Conservation (phyloP, 2,329 filamentous ascomycete genomes). For the Fusarium liriodendri region DNA sequence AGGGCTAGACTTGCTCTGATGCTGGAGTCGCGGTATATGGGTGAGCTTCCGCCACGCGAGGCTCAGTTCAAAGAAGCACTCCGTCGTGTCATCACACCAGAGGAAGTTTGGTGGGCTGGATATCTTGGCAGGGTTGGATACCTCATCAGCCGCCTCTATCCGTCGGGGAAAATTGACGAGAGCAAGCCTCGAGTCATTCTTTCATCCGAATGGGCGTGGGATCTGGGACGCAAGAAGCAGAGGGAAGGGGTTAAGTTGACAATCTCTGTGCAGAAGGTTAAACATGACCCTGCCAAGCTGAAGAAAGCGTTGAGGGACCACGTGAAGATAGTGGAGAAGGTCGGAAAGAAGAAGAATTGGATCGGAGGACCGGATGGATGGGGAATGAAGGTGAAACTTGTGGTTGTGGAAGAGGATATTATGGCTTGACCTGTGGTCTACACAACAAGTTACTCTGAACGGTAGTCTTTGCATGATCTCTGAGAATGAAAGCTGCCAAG, state of each 20-base stretch:
- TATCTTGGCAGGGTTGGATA: constrained; percentile 71
- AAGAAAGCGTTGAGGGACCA: constrained; percentile 54
- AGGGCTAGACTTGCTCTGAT: constrained; percentile 71
- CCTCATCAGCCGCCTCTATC: constrained; percentile 69
- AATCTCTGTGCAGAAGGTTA: constrained; percentile 54
- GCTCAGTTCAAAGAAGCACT: constrained; percentile 64
- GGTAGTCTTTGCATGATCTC: not conserved
- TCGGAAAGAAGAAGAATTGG: constrained; percentile 71
- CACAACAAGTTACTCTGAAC: not conserved
- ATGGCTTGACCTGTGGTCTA: constrained; percentile 3
- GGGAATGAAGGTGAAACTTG: constrained; percentile 53
- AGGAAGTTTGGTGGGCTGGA: constrained; percentile 72
- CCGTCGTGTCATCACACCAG: constrained; percentile 61
- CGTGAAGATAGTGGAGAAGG: constrained; percentile 60
- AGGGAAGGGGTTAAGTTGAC: constrained; percentile 57
- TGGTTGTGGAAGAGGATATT: constrained; percentile 49
- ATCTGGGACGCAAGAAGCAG: constrained; percentile 52
- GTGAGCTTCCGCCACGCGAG: constrained; percentile 70
- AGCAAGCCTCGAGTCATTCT: constrained; percentile 55
- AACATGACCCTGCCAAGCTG: constrained; percentile 53
- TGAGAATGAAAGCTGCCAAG: too few species aligned
- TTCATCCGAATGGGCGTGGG: constrained; percentile 54
- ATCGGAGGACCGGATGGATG: constrained; percentile 44
- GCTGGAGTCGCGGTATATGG: constrained; percentile 73
- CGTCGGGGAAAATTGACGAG: constrained; percentile 62